Percentiles rank a stretch among this genome's conserved stretches.
Conservation (phyloP, 768 basidiomycete genomes). For the Lyophyllum shimeji region DNA sequence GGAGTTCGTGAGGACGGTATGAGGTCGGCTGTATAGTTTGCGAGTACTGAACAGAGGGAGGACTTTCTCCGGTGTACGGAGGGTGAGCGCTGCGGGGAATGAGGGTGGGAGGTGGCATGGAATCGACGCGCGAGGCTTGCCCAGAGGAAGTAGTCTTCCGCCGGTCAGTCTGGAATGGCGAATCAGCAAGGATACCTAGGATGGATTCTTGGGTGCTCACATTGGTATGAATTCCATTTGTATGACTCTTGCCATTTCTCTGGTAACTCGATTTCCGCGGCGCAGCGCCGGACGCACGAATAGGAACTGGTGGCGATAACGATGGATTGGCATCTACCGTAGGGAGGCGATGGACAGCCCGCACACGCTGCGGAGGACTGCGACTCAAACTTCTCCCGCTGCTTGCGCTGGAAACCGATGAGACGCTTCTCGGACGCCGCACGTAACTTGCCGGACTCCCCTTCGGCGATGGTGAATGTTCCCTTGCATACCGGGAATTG, state of each 20-base stretch:
- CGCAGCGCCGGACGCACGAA: conserved; percentile 5
- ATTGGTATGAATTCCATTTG: conserved; percentile 36
- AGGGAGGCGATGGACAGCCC: conserved; percentile 66
- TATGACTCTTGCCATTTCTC: conserved; percentile 34
- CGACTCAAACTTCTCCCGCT: conserved; percentile 55
- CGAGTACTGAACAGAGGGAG: conserved; percentile 2
- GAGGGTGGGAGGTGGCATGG: conserved; percentile 29
- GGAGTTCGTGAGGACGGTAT: not conserved
- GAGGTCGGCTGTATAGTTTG: not conserved
- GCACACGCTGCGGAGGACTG: conserved; percentile 46
- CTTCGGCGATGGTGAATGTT: conserved; percentile 35
- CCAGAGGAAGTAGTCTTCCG: conserved; percentile 9
- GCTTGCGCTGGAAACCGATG: conserved; percentile 55
- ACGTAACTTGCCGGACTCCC: conserved; percentile 36
- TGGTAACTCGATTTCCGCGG: conserved; percentile 24
- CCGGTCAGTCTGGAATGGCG: conserved; percentile 13
- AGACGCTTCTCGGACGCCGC: conserved; percentile 47
- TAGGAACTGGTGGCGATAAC: conserved; percentile 26
- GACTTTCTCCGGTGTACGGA: conserved; percentile 7
- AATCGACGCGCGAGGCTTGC: conserved; percentile 15
- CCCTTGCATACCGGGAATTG: conserved; percentile 21
- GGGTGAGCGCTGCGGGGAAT: conserved; percentile 20
- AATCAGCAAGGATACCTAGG: not conserved
- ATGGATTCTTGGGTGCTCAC: conserved; percentile 18
- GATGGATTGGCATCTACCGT: conserved; percentile 30